These are phyloP conservation scores for Bombardia bombarda DNA, from an alignment of 495 filamentous ascomycete genomes.

Conservation along the genomic window DNA sequence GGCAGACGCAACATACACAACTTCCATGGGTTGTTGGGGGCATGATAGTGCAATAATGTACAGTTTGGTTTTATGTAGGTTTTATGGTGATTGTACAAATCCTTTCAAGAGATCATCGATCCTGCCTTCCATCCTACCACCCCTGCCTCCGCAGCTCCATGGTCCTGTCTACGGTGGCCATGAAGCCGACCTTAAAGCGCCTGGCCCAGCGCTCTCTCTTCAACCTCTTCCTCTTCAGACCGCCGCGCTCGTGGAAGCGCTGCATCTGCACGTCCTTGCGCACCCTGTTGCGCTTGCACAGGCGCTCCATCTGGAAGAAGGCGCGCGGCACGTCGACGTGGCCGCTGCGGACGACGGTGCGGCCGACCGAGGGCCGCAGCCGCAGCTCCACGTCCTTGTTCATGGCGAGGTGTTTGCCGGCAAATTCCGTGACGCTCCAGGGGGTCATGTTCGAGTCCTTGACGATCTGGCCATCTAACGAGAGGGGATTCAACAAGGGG, in stretches of 20 bases:
- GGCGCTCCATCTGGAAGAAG: slow-evolving; percentile 40
- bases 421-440: background rate
- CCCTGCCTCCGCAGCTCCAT: slow-evolving; percentile 62
- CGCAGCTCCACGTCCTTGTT: slow-evolving; percentile 23
- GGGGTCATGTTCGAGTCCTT: too few species aligned
- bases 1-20: too few species aligned
- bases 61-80: too few species aligned
- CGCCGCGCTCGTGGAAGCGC: slow-evolving; percentile 63
- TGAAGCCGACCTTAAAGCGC: slow-evolving; percentile 60
- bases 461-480: too few species aligned
- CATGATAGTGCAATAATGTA: too few species aligned
- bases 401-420: slow-evolving; percentile 1
- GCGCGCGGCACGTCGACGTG: slow-evolving; percentile 46
- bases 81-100: background rate
- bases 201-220: slow-evolving; percentile 55
- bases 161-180: slow-evolving; percentile 48
- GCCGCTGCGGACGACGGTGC: slow-evolving; percentile 44
- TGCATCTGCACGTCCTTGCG: slow-evolving; percentile 41
- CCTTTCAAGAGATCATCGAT: background rate
- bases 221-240: slow-evolving; percentile 63
- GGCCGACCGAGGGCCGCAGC: slow-evolving; percentile 47
- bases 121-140: slow-evolving; percentile 42
- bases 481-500: too few species aligned
- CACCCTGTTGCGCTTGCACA: slow-evolving; percentile 44
- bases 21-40: too few species aligned